Base-by-base conservation (phyloP, 768 basidiomycete species). In the Macrolepiota dolichaula region DNA sequence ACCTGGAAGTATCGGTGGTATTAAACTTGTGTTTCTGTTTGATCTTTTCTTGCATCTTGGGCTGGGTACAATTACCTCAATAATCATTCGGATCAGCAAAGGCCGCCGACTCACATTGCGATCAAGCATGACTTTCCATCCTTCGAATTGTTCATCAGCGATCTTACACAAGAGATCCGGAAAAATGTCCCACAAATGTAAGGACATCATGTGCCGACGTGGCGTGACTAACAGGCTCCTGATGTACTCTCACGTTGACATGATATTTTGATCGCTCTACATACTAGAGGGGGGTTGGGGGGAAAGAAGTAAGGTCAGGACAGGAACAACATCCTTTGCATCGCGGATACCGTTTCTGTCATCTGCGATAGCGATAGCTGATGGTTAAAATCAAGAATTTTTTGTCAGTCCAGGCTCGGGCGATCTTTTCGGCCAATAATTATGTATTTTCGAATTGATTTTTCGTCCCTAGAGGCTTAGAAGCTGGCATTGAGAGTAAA, bases 101-200 rank as follows among this genome's bases (percentile, higher is more conserved):
- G 11, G 22, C 32, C 15, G 15, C 17, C 19, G 29, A 78, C 90
- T 63, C 67, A 96, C 95, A 68, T 96, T 88, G 65, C 89, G 77
- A 60, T 98, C 96, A 61, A 97, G 72, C 89, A 96, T 93, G 57
- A 91, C 86, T 59, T 75, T 83, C 94, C 94, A 97, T 0, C 94
- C 95, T 72, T 97, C 94, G 27, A 97, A 86, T 69, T 96, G 94
- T 65, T 89, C 89, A 67, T 97, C 86, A 10, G 71, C 76, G n/a
- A n/a, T n/a, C n/a, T n/a, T n/a, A n/a, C n/a, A n/a, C n/a, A n/a
- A n/a, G n/a, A n/a, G n/a, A n/a, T n/a, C n/a, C n/a, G n/a, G n/a
- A n/a, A n/a, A n/a, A n/a, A n/a, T n/a, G n/a, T n/a, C n/a, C n/a
- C n/a, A n/a, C n/a, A n/a, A n/a, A n/a, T n/a, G n/a, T n/a, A n/a